These are phyloP conservation scores for Leccinum broughii DNA, from an alignment of 768 basidiomycete species.

Conservation along the genomic window DNA sequence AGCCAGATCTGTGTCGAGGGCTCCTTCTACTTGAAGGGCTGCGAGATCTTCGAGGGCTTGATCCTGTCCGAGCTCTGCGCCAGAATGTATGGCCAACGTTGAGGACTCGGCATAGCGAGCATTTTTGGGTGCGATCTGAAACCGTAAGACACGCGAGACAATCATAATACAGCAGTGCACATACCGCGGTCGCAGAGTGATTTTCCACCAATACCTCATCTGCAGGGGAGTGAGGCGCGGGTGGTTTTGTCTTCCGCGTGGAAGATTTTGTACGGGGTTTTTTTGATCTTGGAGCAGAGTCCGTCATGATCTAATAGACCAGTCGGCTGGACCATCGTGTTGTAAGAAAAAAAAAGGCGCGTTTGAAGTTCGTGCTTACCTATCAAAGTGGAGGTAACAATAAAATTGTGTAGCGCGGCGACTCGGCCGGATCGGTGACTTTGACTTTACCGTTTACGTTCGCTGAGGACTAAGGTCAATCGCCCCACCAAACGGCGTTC, in stretches of 20 bases:
- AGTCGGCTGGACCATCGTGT: background rate
- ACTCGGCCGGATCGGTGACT: slow-evolving; percentile 17
- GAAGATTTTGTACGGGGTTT: slow-evolving; percentile 54
- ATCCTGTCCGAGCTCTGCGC: slow-evolving; percentile 62
- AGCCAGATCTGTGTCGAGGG: slow-evolving; percentile 80
- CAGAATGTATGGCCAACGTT: slow-evolving; percentile 63
- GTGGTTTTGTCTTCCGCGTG: slow-evolving; percentile 18
- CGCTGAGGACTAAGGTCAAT: background rate
- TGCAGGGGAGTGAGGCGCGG: slow-evolving; percentile 2
- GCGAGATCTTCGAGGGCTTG: slow-evolving; percentile 50
- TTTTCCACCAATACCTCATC: slow-evolving; percentile 30
- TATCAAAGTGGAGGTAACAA: background rate
- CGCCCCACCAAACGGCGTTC: background rate
- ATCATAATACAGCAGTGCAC: background rate
- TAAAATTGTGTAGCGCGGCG: background rate
- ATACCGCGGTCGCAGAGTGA: slow-evolving; percentile 19
- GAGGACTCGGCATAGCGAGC: slow-evolving; percentile 66
- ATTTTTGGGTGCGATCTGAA: slow-evolving; percentile 48
- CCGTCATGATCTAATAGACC: slow-evolving; percentile 35
- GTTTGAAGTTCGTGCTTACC: background rate
- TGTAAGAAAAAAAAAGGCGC: background rate
- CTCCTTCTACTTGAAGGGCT: slow-evolving; percentile 57
- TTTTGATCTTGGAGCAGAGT: slow-evolving; percentile 49
- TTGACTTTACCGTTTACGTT: background rate
- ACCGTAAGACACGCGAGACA: slow-evolving; percentile 18